These are phyloP conservation scores for Blastobotrys illinoisensis DNA, from an alignment of 1,139 yeast genomes.

Conservation along the genomic window DNA sequence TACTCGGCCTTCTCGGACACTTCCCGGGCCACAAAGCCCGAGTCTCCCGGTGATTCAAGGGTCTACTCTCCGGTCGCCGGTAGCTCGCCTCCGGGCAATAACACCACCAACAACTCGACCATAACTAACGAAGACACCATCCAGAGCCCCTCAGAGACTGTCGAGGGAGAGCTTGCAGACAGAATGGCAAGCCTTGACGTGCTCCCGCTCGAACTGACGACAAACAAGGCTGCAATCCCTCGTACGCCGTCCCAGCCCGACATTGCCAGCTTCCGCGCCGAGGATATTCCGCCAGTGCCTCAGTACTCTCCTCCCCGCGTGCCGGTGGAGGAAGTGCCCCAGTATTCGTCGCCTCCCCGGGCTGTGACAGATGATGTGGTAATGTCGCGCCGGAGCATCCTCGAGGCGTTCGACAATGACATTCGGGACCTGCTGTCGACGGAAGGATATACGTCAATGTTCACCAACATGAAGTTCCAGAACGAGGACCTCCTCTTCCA, in stretches of 20 bases:
- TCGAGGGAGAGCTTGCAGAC: background rate
- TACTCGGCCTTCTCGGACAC: background rate
- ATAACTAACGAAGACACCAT: background rate
- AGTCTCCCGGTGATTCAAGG: background rate
- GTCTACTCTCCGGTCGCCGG: background rate
- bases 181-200: background rate
- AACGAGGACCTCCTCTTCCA: background rate
- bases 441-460: background rate
- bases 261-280: background rate
- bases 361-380: background rate
- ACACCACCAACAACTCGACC: background rate
- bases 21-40: background rate
- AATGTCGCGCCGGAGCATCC: conserved; percentile 16
- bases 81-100: background rate
- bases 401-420: conserved; percentile 21
- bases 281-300: conserved; percentile 1
- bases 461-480: background rate
- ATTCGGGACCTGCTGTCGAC: conserved; percentile 14
- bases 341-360: background rate
- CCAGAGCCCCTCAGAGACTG: background rate
- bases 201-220: background rate
- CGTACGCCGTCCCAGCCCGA: background rate
- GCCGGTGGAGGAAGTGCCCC: background rate
- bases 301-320: conserved; percentile 1
- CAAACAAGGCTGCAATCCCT: background rate